Conservation (phyloP, 768 basidiomycete genomes). For the Holtermanniella nyarrowii region DNA sequence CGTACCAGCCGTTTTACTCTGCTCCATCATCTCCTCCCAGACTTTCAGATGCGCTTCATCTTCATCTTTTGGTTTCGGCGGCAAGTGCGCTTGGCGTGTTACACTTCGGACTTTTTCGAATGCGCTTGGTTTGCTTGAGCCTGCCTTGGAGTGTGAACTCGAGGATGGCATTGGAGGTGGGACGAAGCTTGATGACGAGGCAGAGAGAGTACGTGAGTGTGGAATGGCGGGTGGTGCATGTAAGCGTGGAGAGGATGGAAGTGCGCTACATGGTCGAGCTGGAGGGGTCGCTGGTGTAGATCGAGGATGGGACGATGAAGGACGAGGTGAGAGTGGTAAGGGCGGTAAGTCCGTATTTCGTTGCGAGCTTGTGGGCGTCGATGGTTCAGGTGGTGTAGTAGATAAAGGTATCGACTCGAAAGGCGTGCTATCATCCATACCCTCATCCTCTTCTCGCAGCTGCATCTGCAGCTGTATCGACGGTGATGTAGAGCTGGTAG, state of each 20-base stretch:
- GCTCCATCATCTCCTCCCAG: conserved; percentile 39
- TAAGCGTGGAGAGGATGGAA: conserved; percentile 8
- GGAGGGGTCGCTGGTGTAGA: conserved; percentile 4
- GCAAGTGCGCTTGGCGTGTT: conserved; percentile 33
- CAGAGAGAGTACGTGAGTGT: conserved; percentile 25
- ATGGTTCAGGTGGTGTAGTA: conserved; percentile 10
- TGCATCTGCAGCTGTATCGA: background rate
- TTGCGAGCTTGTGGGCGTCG: conserved; percentile 1
- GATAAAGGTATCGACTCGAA: conserved; percentile 15
- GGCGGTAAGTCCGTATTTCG: background rate
- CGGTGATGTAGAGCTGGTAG: no score
- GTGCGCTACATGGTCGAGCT: background rate
- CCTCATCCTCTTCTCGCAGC: background rate
- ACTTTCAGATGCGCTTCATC: conserved; percentile 35
- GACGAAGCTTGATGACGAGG: conserved; percentile 2
- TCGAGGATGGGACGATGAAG: conserved; percentile 4
- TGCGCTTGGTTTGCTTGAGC: conserved; percentile 3
- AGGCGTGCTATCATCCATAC: conserved; percentile 4
- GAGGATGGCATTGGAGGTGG: background rate
- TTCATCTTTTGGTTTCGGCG: conserved; percentile 35
- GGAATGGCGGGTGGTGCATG: conserved; percentile 33
- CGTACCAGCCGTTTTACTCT: conserved; percentile 24
- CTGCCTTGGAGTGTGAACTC: background rate
- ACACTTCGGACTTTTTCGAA: conserved; percentile 32
- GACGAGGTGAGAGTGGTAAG: background rate